Evolutionary conservation across 371 early-diverging fungal genomes (phyloP).

Genomic region (Rhizopus stolonifer): DNA sequence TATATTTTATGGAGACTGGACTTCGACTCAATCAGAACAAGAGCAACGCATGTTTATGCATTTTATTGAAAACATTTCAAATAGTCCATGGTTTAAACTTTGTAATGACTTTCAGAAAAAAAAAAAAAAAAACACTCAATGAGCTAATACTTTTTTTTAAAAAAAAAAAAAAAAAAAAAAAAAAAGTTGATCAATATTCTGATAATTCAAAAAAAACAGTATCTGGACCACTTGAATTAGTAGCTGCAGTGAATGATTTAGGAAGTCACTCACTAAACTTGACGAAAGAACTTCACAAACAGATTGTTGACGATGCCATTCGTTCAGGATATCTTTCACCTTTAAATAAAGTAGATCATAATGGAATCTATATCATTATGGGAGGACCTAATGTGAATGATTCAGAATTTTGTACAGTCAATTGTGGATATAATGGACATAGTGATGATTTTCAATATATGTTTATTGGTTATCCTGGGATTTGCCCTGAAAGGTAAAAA

Average conservation of each 20-base stretch:
- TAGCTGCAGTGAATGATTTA: conserved; percentile 43
- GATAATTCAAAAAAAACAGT: conserved; percentile 39
- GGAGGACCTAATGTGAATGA: conserved; percentile 43
- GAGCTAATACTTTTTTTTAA: conserved; percentile 7
- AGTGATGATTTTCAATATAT: conserved; percentile 49
- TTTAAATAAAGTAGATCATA: conserved; percentile 37
- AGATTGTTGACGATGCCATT: conserved; percentile 44
- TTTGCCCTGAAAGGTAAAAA: conserved; percentile 23
- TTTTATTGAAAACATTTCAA: conserved; percentile 46
- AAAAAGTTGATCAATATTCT: conserved; percentile 37
- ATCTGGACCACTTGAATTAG: conserved; percentile 47
- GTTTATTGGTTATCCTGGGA: conserved; percentile 49
- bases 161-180: conserved; percentile 1
- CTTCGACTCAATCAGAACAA: conserved; percentile 24
- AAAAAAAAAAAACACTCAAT: background rate
- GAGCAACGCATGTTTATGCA: conserved; percentile 46
- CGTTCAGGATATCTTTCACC: conserved; percentile 48
- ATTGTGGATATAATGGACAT: conserved; percentile 51
- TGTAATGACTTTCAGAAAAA: conserved; percentile 37
- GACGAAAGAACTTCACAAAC: conserved; percentile 35
- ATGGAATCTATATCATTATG: conserved; percentile 52
- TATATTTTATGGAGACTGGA: conserved; percentile 57
- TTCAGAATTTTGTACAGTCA: conserved; percentile 36
- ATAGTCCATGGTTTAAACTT: conserved; percentile 45
- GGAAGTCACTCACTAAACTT: conserved; percentile 44